These are phyloP conservation scores for Roridomyces roridus DNA, from an alignment of 768 basidiomycete species.

Conservation along the genomic window DNA sequence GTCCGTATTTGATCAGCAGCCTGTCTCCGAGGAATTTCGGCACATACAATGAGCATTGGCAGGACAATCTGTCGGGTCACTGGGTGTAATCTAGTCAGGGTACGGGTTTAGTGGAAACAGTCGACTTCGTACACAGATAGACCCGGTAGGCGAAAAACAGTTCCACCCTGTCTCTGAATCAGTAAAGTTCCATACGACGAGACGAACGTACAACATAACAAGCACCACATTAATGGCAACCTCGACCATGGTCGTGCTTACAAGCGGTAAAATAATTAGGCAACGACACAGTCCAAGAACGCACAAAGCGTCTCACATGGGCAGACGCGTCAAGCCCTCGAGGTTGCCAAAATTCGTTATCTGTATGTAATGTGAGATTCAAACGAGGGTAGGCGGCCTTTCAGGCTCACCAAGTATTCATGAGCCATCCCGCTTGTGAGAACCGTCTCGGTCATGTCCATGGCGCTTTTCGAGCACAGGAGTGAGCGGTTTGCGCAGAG, in stretches of 20 bases:
- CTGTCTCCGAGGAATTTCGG: no score
- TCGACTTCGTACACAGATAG: background rate
- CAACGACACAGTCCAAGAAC: no score
- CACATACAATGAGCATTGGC: background rate
- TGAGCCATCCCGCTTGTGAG: background rate
- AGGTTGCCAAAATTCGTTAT: background rate
- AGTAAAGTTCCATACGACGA: no score
- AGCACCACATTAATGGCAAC: background rate
- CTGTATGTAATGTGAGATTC: no score
- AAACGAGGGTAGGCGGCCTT: background rate
- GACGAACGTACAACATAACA: no score
- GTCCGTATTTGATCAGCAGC: no score
- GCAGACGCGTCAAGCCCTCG: background rate
- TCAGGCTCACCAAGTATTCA: background rate
- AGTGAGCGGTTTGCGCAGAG: no score
- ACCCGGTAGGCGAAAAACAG: conserved; percentile 5
- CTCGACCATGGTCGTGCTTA: background rate
- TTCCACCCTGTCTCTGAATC: background rate
- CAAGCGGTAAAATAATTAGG: no score
- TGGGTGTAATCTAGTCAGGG: background rate
- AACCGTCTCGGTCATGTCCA: background rate
- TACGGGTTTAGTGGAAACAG: no score
- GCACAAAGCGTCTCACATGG: background rate
- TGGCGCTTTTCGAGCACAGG: no score
- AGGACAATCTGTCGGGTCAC: background rate